Evolutionary conservation across 2,329 filamentous ascomycete species (phyloP), one percentile per base, ranked within the genome.

Genomic region (Colletotrichum sansevieriae): DNA sequence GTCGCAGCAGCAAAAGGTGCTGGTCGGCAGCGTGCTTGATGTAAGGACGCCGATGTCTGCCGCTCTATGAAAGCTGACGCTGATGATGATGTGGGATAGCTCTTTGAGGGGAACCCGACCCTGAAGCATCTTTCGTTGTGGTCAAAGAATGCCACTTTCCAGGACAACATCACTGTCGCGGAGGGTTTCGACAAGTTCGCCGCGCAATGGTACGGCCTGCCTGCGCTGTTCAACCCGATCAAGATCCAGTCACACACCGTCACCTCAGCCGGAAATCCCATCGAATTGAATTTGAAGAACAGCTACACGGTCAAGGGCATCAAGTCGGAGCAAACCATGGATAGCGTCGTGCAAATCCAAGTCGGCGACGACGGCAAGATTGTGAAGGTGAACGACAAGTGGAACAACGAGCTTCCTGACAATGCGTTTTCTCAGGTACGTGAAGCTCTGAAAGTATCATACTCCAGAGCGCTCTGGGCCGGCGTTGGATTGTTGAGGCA

Each of bases 61-160:
- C 29, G 29, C 7, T 29, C n/a, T 3, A 11, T 2, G 15, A 7
- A 15, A 2, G n/a, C 5, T 29, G 43, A 20, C n/a, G 13, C 18
- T 25, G 41, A 20, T 18, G 13, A 25, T 25, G 41, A 18, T 18
- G 8, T 4, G 6, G 1, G 13, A 15, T 51, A 84, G 82, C 84
- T 91, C 55, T 91, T 90, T 74, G 85, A 86, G 39, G 88, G 88
- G 52, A 82, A 84, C 18, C 87, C 88, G 0, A 87, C 86, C 2
- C 81, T 89, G 3, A 82, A 83, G 46, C 89, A 90, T 74, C 82
- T 91, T 52, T 78, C 81, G 13, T 81, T 91, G 25, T 91, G 88
- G 89, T 81, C 80, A 56, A 86, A 86, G 66, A 82, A 86, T 43
- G 88, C 83, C 8, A 83, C 81, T 0, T 91, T 91, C 76, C 76